These are phyloP conservation scores for Ustilago trichophora DNA, from an alignment of 1,284 basidiomycete genomes.

Conservation along the genomic window DNA sequence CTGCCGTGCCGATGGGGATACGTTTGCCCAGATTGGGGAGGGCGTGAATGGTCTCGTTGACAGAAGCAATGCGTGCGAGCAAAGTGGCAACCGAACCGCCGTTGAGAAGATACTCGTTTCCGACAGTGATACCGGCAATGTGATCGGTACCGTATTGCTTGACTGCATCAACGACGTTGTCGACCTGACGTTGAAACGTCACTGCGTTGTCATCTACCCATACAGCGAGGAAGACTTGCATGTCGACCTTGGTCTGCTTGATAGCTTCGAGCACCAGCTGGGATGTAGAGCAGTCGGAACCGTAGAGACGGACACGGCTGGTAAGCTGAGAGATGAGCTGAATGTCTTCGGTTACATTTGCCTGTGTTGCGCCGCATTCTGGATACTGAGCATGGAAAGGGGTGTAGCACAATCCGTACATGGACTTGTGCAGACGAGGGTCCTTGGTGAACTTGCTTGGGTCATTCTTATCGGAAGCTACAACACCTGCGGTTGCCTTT, in stretches of 20 bases:
- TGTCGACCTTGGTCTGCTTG: constrained; percentile 38
- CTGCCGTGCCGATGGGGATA: constrained; percentile 37
- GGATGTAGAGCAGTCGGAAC: constrained; percentile 46
- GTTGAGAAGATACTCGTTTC: constrained; percentile 42
- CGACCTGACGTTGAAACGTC: constrained; percentile 31
- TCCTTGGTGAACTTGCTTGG: constrained; percentile 39
- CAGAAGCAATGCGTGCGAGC: constrained; percentile 27
- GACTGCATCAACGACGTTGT: constrained; percentile 35
- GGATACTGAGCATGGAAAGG: constrained; percentile 39
- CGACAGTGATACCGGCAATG: constrained; percentile 36
- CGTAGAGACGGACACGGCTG: constrained; percentile 30
- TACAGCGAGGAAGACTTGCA: constrained; percentile 41
- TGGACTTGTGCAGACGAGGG: constrained; percentile 31
- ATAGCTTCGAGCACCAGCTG: constrained; percentile 39
- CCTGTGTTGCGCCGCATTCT: constrained; percentile 32
- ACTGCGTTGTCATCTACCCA: constrained; percentile 28
- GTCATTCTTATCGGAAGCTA: constrained; percentile 68
- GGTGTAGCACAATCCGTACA: constrained; percentile 43
- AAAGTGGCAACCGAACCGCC: constrained; percentile 28
- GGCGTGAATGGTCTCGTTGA: constrained; percentile 27
- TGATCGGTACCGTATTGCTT: constrained; percentile 35
- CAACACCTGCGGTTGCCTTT: constrained; percentile 23
- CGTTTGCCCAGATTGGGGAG: constrained; percentile 20
- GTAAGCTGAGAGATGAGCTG: constrained; percentile 38
- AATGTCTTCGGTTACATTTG: constrained; percentile 28